Conservation (phyloP, 495 filamentous ascomycete species). For the Trichoderma orchidacearum region DNA sequence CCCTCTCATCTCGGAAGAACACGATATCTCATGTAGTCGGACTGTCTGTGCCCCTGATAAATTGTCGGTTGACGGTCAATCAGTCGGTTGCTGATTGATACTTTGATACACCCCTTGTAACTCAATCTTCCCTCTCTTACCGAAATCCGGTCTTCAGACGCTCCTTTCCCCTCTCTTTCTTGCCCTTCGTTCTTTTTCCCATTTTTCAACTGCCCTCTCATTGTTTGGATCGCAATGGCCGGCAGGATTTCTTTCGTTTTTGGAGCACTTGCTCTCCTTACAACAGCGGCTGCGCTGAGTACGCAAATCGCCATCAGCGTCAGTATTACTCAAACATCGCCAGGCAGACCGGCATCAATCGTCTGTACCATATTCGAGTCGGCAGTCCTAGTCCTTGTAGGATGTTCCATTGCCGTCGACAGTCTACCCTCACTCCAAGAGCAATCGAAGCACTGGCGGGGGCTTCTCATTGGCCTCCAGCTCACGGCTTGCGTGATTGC, state of each 20-base stretch:
- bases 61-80: too few species aligned
- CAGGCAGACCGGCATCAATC: constrained; percentile 18
- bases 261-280: constrained; percentile 21
- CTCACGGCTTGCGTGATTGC: constrained; percentile 22
- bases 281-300: constrained; percentile 24
- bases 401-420: constrained; percentile 12
- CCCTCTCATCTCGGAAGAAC: too few species aligned
- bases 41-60: too few species aligned
- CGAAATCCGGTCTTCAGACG: too few species aligned
- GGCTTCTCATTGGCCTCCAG: constrained; percentile 20
- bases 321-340: constrained; percentile 9
- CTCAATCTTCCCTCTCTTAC: too few species aligned
- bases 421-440: constrained; percentile 9
- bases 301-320: constrained; percentile 25
- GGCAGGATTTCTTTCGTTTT: constrained; percentile 15
- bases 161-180: background rate
- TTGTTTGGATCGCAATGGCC: background rate
- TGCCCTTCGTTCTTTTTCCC: background rate
- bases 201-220: background rate
- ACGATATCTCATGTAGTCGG: too few species aligned
- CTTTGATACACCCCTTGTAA: too few species aligned
- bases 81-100: too few species aligned
- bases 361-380: constrained; percentile 21
- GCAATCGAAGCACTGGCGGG: constrained; percentile 10
- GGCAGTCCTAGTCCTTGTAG: constrained; percentile 16